phyloP scores from a whole-genome alignment of 495 filamentous ascomycete species.

The Cercophora newfieldiana region DNA sequence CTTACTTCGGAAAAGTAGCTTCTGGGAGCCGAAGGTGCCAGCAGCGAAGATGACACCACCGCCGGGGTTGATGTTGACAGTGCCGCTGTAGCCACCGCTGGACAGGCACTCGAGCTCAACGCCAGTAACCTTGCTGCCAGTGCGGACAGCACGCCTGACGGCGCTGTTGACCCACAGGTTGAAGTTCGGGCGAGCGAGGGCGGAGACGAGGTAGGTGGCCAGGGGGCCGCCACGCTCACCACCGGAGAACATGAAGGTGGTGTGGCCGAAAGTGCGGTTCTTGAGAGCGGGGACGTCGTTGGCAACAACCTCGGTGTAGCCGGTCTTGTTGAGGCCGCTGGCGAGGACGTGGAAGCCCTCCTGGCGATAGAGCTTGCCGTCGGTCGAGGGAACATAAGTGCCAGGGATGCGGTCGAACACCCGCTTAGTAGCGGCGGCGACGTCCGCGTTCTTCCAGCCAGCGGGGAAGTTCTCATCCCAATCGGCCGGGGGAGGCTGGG shows the following conservation, averaged over 20 bases:
- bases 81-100: slow-evolving; percentile 56
- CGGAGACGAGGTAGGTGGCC: slow-evolving; percentile 70
- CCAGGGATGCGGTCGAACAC: slow-evolving; percentile 70
- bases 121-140: slow-evolving; percentile 61
- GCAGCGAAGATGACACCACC: slow-evolving; percentile 69
- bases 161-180: slow-evolving; percentile 61
- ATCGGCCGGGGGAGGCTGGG: slow-evolving; percentile 49
- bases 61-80: slow-evolving; percentile 56
- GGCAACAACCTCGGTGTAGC: slow-evolving; percentile 63
- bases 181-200: slow-evolving; percentile 61
- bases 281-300: slow-evolving; percentile 62
- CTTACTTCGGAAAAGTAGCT: slow-evolving; percentile 59
- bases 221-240: slow-evolving; percentile 71
- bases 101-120: slow-evolving; percentile 63
- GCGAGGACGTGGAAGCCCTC: slow-evolving; percentile 62
- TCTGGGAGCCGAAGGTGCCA: slow-evolving; percentile 71
- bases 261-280: slow-evolving; percentile 63
- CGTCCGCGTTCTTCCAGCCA: slow-evolving; percentile 69
- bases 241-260: slow-evolving; percentile 67
- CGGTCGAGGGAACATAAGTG: slow-evolving; percentile 63
- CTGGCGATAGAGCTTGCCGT: slow-evolving; percentile 68
- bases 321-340: slow-evolving; percentile 54
- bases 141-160: slow-evolving; percentile 64
- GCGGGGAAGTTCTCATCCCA: slow-evolving; percentile 75
- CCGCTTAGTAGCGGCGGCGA: slow-evolving; percentile 53